Base-by-base conservation (phyloP, 176 grass and related monocot genomes). In the Elymus sibiricus region DNA sequence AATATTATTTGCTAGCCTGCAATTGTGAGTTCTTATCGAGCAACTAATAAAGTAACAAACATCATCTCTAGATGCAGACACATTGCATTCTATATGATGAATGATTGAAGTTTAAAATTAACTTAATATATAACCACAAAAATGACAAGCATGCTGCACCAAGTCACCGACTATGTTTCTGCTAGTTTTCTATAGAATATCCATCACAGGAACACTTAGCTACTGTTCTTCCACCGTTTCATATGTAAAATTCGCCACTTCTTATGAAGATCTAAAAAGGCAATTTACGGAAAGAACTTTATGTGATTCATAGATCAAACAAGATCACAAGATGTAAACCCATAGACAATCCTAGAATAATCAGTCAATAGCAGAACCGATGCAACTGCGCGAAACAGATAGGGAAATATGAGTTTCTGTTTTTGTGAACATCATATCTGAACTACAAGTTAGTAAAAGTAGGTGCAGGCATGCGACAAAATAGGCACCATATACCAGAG, bases 261-360 rank as follows among this genome's bases (percentile, higher is more conserved):
- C 61, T 88, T 74, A 84, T 31, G 4, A 49, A 73, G 25, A 72
- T 22, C 16, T 42, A 13, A 11, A 40, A 19, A 88, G 9, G 19
- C 69, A 26, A 73, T 76, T 76, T 35, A 77, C 15, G 35, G 19
- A 26, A 80, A 69, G 5, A 68, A n/a, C 49, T 70, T 61, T 77
- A 29, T 62, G 17, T 82, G 49, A 71, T 76, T 81, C 69, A 27
- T 77, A 85, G 47, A 68, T 69, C 46, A 86, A 71, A 40, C n/a
- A 53, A 21, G 14, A 79, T 34, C 49, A 38, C 26, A 75, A 51
- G 43, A 49, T 26, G 43, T 75, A 49, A 75, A 26, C 46, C 28
- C 24, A 75, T 51, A 58, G 8, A 75, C 14, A 75, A 27, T 73
- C 22, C 31, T 35, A 74, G 37, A 81, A 63, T 71, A 40, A 61